phyloP scores from a whole-genome alignment of 129 eudicot species.

The Flaveria linearis region DNA sequence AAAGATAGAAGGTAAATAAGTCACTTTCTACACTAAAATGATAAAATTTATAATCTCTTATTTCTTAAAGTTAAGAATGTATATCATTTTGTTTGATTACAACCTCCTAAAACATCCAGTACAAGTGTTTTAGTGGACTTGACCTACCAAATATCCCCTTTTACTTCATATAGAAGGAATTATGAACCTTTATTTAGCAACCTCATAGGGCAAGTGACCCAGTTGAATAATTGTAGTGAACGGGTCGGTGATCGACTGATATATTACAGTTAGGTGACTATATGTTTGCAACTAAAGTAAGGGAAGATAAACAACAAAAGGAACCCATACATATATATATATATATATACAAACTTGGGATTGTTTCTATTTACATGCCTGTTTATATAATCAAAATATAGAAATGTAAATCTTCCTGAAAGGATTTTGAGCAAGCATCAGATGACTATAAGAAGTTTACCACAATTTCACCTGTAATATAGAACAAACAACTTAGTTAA shows the following conservation, averaged over 20 bases:
- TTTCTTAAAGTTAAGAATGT: not conserved
- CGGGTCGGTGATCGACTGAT: no score
- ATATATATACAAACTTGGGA: conserved; percentile 18
- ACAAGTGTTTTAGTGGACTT: not conserved
- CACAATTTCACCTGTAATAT: conserved; percentile 25
- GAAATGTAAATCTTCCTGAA: not conserved
- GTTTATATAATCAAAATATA: not conserved
- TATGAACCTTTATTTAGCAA: conserved; percentile 22
- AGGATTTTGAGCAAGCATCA: conserved; percentile 19
- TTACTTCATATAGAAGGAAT: conserved; percentile 35
- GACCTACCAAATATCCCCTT: not conserved
- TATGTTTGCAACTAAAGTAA: not conserved
- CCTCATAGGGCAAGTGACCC: conserved; percentile 1
- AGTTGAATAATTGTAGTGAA: no score
- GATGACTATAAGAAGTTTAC: conserved; percentile 9
- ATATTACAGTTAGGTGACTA: not conserved
- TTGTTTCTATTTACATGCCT: conserved; percentile 25
- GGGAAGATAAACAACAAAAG: not conserved
- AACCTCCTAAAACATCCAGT: conserved; percentile 1
- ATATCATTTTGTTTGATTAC: not conserved
- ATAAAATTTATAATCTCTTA: not conserved
- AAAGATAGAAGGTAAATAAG: conserved; percentile 7
- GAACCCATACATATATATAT: not conserved
- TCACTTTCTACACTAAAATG: not conserved
- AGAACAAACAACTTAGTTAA: conserved; percentile 10